Percentiles rank a stretch among this genome's conserved stretches.
Conservation (phyloP, 2,329 filamentous ascomycete genomes). For the Drechslera avenae region DNA sequence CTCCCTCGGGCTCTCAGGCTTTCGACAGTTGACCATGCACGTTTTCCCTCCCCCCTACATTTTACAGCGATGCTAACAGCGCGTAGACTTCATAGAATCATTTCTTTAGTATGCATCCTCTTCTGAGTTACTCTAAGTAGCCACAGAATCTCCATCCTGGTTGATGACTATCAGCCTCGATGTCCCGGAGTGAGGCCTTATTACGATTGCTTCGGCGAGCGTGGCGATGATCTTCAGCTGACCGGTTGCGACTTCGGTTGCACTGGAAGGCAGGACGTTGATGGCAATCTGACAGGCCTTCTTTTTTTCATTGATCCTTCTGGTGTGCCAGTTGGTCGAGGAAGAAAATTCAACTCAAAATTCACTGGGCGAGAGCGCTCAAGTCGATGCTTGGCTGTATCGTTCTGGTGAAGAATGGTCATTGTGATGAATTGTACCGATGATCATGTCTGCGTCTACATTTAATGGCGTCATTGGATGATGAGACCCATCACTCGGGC, state of each 20-base stretch:
- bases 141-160: constrained; percentile 88
- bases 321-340: constrained; percentile 41
- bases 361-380: no score
- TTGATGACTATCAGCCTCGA: constrained; percentile 87
- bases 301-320: constrained; percentile 42
- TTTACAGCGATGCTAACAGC: background rate
- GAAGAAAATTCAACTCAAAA: constrained; percentile 26
- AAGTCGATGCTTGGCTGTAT: no score
- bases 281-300: constrained; percentile 81
- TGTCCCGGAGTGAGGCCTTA: constrained; percentile 82
- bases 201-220: constrained; percentile 75
- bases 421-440: no score
- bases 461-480: no score
- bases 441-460: no score
- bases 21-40: background rate
- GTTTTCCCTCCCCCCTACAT: background rate
- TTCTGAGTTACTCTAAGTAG: constrained; percentile 92
- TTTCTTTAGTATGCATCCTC: constrained; percentile 97
- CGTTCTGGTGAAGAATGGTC: no score
- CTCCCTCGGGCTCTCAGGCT: no score
- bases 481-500: no score
- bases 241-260: constrained; percentile 75
- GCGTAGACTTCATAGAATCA: constrained; percentile 37
- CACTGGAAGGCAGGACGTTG: constrained; percentile 77
- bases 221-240: constrained; percentile 95